phyloP scores from a whole-genome alignment of 768 basidiomycete species.

The Amanita fuliginea region DNA sequence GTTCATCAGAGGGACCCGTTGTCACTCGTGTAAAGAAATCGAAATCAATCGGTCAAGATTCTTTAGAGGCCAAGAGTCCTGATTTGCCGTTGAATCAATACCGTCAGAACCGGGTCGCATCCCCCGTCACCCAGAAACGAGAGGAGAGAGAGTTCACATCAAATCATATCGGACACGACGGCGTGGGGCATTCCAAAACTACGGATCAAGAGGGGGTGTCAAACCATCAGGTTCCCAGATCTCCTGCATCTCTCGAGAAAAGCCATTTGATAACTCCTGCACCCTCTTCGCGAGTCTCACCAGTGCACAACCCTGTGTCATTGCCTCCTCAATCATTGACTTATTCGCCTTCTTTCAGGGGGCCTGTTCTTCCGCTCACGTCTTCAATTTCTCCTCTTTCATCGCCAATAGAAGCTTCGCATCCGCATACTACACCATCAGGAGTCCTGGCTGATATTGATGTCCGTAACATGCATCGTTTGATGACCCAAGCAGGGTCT shows the following conservation, averaged over 20 bases:
- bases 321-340: not conserved
- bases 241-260: not conserved
- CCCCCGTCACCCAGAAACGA: slow-evolving; percentile 14
- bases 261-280: slow-evolving; percentile 1
- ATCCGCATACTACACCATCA: slow-evolving; percentile 12
- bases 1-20: slow-evolving; percentile 25
- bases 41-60: not conserved
- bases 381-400: not conserved
- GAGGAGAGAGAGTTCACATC: slow-evolving; percentile 1
- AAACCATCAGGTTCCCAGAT: not conserved
- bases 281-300: not conserved
- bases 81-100: not conserved
- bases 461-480: slow-evolving; percentile 55
- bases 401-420: slow-evolving; percentile 2
- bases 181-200: not conserved
- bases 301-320: not conserved
- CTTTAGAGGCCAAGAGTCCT: not conserved
- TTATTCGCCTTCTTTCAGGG: slow-evolving; percentile 8
- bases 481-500: slow-evolving; percentile 57
- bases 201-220: not conserved
- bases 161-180: not conserved
- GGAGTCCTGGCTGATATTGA: slow-evolving; percentile 29
- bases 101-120: slow-evolving; percentile 18
- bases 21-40: not conserved
- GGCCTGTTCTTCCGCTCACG: slow-evolving; percentile 11